Evolutionary conservation across 139 green algal species (phyloP), one percentile per base, ranked within the genome.

Genomic region (Auxenochlorella pyrenoidosa): DNA sequence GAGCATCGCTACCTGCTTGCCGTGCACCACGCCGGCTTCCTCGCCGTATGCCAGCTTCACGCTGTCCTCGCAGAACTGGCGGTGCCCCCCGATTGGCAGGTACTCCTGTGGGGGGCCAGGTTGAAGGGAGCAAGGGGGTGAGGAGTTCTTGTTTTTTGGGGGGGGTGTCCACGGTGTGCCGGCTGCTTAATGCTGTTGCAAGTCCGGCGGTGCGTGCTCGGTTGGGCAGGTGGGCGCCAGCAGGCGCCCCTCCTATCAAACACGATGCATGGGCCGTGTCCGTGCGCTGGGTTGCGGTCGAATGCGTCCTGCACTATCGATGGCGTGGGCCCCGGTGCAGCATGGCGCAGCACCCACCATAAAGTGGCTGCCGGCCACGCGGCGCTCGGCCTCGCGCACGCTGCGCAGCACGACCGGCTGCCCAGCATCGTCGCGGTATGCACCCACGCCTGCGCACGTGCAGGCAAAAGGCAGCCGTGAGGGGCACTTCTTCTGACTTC

Each of bases 11-110:
- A 98, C 92, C 30, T 83, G 85, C 18, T 82, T 85, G 22, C 92
- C 89, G 59, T 73, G 22, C 30, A 93, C 86, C 43, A 65, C 79
- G 0, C 76, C 24, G 5, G 73, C 65, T 83, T 94, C 71, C 34
- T 97, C 95, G 5, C 96, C 95, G 75, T 97, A 98, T 0, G 95
- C 96, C 71, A 98, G 92, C 93, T 96, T 95, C 19, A 98, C 85
- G 28, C 90, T 93, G 47, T 95, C 88, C 43, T 92, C 70, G 65
- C 92, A 93, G 90, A 98, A 98, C 68, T 94, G 88, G 76, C 93
- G 93, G 84, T 95, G 82, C 34, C 96, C 96, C 6, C 89, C 94
- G 19, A 98, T 98, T 26, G 95, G 95, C 77, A 97, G 90, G 90
- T 97, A 98, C 93, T 85, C 51, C 77, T 70, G 75, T 30, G 40